Conservation (phyloP, 768 basidiomycete genomes). For the Russula compacta region DNA sequence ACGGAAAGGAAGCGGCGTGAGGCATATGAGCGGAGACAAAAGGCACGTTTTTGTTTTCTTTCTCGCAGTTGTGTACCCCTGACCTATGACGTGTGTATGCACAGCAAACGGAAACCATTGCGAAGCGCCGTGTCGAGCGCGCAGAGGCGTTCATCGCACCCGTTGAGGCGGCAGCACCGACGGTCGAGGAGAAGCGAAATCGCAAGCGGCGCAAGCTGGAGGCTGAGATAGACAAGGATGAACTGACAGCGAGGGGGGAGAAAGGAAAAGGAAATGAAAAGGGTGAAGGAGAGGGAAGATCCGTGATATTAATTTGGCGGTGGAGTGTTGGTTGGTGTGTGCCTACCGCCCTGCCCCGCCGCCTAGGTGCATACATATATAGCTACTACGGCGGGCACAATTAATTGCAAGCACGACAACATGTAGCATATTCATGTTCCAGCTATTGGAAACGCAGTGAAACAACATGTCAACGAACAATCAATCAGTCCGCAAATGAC, state of each 20-base stretch:
- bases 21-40: conserved; percentile 61
- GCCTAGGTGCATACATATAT: background rate
- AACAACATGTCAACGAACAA: conserved; percentile 3
- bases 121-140: conserved; percentile 65
- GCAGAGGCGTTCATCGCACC: conserved; percentile 87
- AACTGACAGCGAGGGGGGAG: conserved; percentile 24
- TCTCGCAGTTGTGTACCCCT: background rate
- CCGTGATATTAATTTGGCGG: background rate
- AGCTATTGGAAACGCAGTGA: background rate
- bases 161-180: conserved; percentile 60
- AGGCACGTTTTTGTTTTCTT: conserved; percentile 35
- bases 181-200: conserved; percentile 70
- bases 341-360: background rate
- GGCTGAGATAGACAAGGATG: conserved; percentile 28
- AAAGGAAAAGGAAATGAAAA: conserved; percentile 37
- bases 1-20: conserved; percentile 77
- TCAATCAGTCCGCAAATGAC: conserved; percentile 5
- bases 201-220: conserved; percentile 33
- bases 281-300: conserved; percentile 21
- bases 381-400: background rate
- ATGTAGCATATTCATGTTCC: background rate
- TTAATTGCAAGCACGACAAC: background rate
- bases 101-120: conserved; percentile 73
- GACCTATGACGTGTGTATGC: background rate
- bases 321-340: background rate